Evolutionary conservation across 768 basidiomycete species (phyloP), one percentile per base, ranked within the genome.

Genomic region (Grammothele lineata): DNA sequence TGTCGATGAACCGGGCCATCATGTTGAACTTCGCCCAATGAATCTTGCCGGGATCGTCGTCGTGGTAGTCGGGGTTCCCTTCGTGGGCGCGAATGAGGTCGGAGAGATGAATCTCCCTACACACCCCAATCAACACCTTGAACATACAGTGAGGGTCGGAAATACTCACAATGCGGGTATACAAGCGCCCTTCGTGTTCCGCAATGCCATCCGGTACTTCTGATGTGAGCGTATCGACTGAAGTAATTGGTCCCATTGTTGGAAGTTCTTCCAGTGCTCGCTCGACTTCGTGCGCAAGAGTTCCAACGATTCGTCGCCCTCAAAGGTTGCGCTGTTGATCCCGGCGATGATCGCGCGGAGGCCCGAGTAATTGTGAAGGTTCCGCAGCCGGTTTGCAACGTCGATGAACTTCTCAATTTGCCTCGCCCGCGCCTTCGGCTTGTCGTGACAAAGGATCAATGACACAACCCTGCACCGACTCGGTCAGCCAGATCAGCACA

Each of bases 11-110:
- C 50, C 83, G 77, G 24, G 86, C 93, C 71, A 97, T 87, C 78
- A 92, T 85, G 55, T 85, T 87, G 66, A 88, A 96, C 67, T 98
- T 98, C 22, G 85, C 89, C 95, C 95, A 98, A 59, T 97, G 92
- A 44, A 97, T 87, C 61, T 82, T 81, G 33, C 64, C 70, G 3
- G 81, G 72, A 57, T 89, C 85, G 18, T 76, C 69, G 6, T 80
- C 69, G 52, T 79, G 78, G 52, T 79, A 75, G 56, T 94, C 89
- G 2, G 74, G 72, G 51, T 95, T 93, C 47, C 83, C 87, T 66
- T 91, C 89, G 54, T 96, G 85, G 7, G 92, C 80, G 51, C 83
- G 83, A 37, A 93, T 85, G 39, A 97, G 74, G 62, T 95, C 93
- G 33, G 90, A 87, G 57, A 93, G 81, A 50, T 93, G 91, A 9